Percentiles rank a stretch among this genome's conserved stretches.
Evolutionary conservation across 1,139 yeast species (phyloP).

Genomic region (Diutina sp.): DNA sequence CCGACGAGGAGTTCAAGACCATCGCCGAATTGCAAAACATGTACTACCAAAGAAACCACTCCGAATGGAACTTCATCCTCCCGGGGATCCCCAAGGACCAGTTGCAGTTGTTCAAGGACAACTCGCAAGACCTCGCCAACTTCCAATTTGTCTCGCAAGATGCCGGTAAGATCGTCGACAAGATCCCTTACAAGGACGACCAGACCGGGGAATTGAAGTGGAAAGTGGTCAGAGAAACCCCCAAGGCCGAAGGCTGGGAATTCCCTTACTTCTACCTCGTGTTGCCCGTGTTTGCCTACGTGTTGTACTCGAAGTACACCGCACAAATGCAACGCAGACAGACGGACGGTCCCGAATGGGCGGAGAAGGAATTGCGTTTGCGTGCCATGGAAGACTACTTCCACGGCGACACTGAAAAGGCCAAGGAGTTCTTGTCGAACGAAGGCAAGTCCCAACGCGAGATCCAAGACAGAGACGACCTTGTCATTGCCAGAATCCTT

Average conservation of each 20-base stretch:
- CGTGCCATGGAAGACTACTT: conserved; percentile 59
- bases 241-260: conserved; percentile 81
- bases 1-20: conserved; percentile 59
- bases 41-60: conserved; percentile 46
- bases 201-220: conserved; percentile 69
- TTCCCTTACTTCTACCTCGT: conserved; percentile 59
- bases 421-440: conserved; percentile 41
- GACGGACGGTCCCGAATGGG: conserved; percentile 57
- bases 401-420: conserved; percentile 52
- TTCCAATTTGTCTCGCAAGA: conserved; percentile 53
- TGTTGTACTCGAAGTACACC: conserved; percentile 33
- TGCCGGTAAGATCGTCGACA: conserved; percentile 60
- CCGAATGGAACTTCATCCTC: conserved; percentile 48
- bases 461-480: conserved; percentile 58
- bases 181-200: conserved; percentile 73
- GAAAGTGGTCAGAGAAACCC: conserved; percentile 66
- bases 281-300: conserved; percentile 42
- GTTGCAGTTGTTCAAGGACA: conserved; percentile 45
- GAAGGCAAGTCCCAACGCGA: conserved; percentile 48
- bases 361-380: conserved; percentile 68
- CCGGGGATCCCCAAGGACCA: conserved; percentile 43
- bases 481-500: conserved; percentile 71
- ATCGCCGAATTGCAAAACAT: conserved; percentile 62
- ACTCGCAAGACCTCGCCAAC: conserved; percentile 49
- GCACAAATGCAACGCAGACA: conserved; percentile 31